phyloP scores from a whole-genome alignment of 2,329 filamentous ascomycete genomes.

The Xylariaceae sp. region DNA sequence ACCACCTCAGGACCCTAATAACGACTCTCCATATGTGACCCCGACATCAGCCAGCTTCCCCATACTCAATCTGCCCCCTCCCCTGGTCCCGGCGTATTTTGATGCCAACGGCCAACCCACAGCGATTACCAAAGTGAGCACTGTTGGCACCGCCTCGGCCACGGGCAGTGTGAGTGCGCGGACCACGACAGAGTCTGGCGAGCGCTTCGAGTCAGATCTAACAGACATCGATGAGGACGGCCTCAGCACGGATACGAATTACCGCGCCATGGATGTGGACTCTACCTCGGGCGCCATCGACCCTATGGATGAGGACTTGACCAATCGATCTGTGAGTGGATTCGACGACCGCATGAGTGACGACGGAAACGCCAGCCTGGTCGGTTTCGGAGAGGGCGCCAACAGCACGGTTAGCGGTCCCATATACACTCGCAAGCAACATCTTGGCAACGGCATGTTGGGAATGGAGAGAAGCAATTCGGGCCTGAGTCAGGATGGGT shows the following conservation, averaged over 20 bases:
- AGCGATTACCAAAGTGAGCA: constrained; percentile 72
- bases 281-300: constrained; percentile 32
- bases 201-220: constrained; percentile 49
- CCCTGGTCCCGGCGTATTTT: constrained; percentile 66
- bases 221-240: constrained; percentile 59
- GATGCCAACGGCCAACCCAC: constrained; percentile 66
- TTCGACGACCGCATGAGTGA: constrained; percentile 75
- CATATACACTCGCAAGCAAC: constrained; percentile 54
- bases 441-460: constrained; percentile 35
- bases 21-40: constrained; percentile 45
- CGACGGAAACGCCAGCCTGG: constrained; percentile 74
- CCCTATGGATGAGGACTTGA: constrained; percentile 36
- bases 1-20: constrained; percentile 30
- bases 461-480: constrained; percentile 47
- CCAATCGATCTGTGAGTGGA: constrained; percentile 43
- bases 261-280: constrained; percentile 52
- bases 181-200: constrained; percentile 45
- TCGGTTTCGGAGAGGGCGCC: constrained; percentile 89
- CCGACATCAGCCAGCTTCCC: constrained; percentile 45
- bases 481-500: constrained; percentile 43
- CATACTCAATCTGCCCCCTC: constrained; percentile 35
- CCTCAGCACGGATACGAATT: constrained; percentile 62
- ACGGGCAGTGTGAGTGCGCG: constrained; percentile 70
- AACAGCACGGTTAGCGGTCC: constrained; percentile 78
- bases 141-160: constrained; percentile 83